Conservation (phyloP, 2,329 filamentous ascomycete genomes). For the Trichoderma harzianum region DNA sequence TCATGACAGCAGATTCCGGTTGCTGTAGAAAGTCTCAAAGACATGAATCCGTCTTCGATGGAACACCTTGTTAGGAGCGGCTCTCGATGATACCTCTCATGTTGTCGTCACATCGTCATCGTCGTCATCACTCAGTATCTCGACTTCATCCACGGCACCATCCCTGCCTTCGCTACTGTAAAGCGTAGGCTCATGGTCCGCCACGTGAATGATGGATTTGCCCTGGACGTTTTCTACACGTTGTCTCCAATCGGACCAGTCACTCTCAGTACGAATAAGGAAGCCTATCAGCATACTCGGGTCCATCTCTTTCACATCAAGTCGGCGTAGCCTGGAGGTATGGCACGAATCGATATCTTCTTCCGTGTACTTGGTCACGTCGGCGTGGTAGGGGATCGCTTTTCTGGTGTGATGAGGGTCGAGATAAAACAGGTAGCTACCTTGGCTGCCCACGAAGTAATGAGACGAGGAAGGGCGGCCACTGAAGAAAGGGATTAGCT, state of each 20-base stretch:
- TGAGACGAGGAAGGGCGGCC: slow-evolving; percentile 86
- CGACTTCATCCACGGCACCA: slow-evolving; percentile 83
- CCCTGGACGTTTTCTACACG: slow-evolving; percentile 72
- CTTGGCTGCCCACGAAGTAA: slow-evolving; percentile 60
- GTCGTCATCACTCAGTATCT: slow-evolving; percentile 70
- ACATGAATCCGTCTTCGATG: not conserved
- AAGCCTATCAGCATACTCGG: slow-evolving; percentile 98
- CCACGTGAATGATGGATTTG: slow-evolving; percentile 82
- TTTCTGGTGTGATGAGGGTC: slow-evolving; percentile 87
- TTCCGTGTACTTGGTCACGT: slow-evolving; percentile 56
- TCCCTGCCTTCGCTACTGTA: slow-evolving; percentile 58
- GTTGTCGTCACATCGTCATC: slow-evolving; percentile 40
- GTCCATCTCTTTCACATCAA: slow-evolving; percentile 91
- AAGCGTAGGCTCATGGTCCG: slow-evolving; percentile 62
- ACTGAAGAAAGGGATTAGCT: slow-evolving; percentile 41
- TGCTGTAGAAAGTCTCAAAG: not conserved
- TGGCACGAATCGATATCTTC: slow-evolving; percentile 83
- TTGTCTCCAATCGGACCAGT: slow-evolving; percentile 80
- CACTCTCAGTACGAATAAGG: slow-evolving; percentile 74
- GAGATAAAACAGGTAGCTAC: slow-evolving; percentile 83
- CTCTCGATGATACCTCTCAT: slow-evolving; percentile 16
- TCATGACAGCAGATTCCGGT: not conserved
- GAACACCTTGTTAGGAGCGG: not conserved
- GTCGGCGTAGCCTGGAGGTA: slow-evolving; percentile 74
- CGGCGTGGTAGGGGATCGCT: slow-evolving; percentile 61